Evolutionary conservation across 139 green algal genomes (phyloP).

Genomic region (Chlorella sp.): DNA sequence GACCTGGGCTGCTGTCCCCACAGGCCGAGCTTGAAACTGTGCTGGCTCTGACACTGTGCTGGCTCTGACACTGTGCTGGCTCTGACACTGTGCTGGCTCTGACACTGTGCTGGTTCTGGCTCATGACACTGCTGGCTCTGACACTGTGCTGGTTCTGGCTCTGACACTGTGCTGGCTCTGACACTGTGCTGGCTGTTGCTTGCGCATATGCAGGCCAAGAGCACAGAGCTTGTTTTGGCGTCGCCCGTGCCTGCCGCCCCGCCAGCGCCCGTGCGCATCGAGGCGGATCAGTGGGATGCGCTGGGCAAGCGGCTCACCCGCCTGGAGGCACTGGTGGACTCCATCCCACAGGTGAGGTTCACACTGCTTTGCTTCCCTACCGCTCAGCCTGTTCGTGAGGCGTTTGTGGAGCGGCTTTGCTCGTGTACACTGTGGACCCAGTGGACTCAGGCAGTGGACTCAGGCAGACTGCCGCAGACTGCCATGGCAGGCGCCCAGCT

Average conservation of each 20-base stretch:
- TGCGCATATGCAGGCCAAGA: neutral
- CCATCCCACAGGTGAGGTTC: slow-evolving; percentile 17
- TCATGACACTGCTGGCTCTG: neutral
- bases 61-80: neutral
- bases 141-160: neutral
- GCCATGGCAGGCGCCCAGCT: too few relatives aligned
- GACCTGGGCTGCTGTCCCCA: neutral
- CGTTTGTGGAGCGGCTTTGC: too few relatives aligned
- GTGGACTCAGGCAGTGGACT: too few relatives aligned
- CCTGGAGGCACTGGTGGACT: slow-evolving; percentile 37
- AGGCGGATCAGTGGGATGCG: slow-evolving; percentile 45
- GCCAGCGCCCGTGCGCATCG: slow-evolving; percentile 11
- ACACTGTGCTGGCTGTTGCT: neutral
- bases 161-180: neutral
- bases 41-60: neutral
- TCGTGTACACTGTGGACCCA: too few relatives aligned
- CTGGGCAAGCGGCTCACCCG: slow-evolving; percentile 37
- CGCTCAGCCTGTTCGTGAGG: too few relatives aligned
- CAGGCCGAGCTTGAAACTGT: neutral
- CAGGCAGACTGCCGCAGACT: too few relatives aligned
- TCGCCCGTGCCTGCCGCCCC: neutral
- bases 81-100: too few relatives aligned
- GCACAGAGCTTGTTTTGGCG: neutral
- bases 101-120: neutral
- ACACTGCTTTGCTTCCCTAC: too few relatives aligned